These are phyloP conservation scores for Tricholoma saponaceum DNA, from an alignment of 768 basidiomycete genomes.

Conservation along the genomic window DNA sequence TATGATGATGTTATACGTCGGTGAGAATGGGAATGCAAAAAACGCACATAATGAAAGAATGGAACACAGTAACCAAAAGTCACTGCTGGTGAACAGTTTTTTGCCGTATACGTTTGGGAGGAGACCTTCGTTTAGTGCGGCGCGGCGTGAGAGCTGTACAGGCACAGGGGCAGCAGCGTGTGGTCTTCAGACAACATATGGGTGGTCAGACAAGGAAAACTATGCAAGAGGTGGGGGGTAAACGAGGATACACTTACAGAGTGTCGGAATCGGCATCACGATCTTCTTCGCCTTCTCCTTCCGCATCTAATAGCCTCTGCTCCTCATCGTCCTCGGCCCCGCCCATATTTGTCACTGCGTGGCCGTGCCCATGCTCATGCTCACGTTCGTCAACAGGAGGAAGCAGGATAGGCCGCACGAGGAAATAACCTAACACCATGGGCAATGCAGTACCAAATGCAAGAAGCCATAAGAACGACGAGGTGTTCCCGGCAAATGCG, in stretches of 20 bases:
- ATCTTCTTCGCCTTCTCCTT: slow-evolving; percentile 3
- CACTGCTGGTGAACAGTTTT: slow-evolving; percentile 14
- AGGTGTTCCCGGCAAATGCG: slow-evolving; percentile 74
- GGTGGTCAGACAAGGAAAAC: not conserved
- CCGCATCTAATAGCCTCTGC: slow-evolving; percentile 1
- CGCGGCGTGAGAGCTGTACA: slow-evolving; percentile 7
- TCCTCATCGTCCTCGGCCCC: slow-evolving; percentile 5
- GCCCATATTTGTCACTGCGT: slow-evolving; percentile 14
- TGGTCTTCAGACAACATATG: not conserved
- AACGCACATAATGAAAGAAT: slow-evolving; percentile 56
- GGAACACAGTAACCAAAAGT: slow-evolving; percentile 32
- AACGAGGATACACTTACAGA: not conserved
- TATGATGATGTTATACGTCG: no score
- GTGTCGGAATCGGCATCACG: not conserved
- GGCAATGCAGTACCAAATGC: slow-evolving; percentile 75
- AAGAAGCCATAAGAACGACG: slow-evolving; percentile 70
- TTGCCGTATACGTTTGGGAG: slow-evolving; percentile 20
- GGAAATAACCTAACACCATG: slow-evolving; percentile 74
- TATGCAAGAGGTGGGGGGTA: not conserved
- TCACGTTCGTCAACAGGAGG: slow-evolving; percentile 27
- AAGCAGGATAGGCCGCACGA: slow-evolving; percentile 67
- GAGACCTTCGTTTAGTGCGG: slow-evolving; percentile 13
- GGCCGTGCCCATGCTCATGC: slow-evolving; percentile 12
- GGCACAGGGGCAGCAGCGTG: not conserved
- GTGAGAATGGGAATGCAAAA: slow-evolving; percentile 16